Evolutionary conservation across 208 protist species (phyloP), one percentile per base, ranked within the genome.

Genomic region (Naegleria fowleri): DNA sequence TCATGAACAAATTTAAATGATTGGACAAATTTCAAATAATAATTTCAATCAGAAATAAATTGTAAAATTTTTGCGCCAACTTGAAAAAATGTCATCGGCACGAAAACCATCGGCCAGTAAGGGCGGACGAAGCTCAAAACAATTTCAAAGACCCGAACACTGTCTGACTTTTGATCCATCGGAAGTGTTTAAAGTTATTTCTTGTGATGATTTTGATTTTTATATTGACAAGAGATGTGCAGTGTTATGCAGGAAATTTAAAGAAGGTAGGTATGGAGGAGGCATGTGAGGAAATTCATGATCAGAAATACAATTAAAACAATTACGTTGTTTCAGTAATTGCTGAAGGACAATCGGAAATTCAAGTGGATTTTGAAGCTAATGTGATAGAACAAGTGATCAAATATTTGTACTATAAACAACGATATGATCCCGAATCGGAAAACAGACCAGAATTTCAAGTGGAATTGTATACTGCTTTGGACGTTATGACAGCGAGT

Each of bases 351-450:
- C 19, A 39, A 75, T 36, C 85, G 6, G 85, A 33, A 88, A 86
- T 90, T 76, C 25, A 55, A 6, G 22, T 90, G 0, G 76, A 55
- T 0, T 59, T 16, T 76, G 29, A 33, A 22, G 0, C 22, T 36
- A 16, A 90, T 22, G 29, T 90, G 6, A 5, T 90, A 16, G 88
- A 90, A 76, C 19, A 86, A 33, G n/a, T 86, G 0, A 76, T 90
- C 38, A 1, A 90, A 58, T 90, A 90, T 36, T 90, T 90, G 19
- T 86, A 90, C 19, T 90, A 90, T 86, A 90, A 90, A 58, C 19
- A 38, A 58, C 19, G 83, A 22, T 90, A 58, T 11, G 88, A 90
- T 36, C 7, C 7, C 25, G 51, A 90, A 33, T 22, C 88, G 29
- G 88, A 90, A 7, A 36, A 76, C 6, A 48, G 88, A 58, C 88